Evolutionary conservation across 257 asterid species (phyloP).

Genomic region (Salvia miltiorrhiza): DNA sequence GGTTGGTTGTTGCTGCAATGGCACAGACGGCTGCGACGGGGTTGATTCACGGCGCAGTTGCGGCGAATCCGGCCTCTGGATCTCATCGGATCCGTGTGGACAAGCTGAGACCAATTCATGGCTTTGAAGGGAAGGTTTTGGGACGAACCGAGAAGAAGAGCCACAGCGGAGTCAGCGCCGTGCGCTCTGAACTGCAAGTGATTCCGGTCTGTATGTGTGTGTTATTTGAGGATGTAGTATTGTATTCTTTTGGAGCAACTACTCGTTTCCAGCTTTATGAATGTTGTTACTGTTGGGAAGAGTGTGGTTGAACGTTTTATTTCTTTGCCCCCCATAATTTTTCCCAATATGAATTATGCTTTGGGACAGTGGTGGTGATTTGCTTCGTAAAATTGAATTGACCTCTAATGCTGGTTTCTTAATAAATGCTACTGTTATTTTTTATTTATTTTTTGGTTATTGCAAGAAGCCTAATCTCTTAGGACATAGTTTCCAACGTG

Average conservation of each 20-base stretch:
- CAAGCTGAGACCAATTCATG: slow-evolving; percentile 48
- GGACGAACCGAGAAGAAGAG: slow-evolving; percentile 33
- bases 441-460: background rate
- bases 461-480: background rate
- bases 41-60: slow-evolving; percentile 53
- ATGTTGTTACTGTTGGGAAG: background rate
- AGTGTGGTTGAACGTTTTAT: background rate
- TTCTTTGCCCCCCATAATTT: too few species aligned
- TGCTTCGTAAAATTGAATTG: background rate
- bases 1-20: slow-evolving; percentile 32
- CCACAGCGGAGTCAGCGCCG: slow-evolving; percentile 33
- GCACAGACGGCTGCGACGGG: slow-evolving; percentile 78
- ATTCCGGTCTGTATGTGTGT: slow-evolving; percentile 35
- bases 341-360: background rate
- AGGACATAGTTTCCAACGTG: background rate
- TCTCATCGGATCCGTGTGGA: slow-evolving; percentile 42
- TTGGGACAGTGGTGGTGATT: background rate
- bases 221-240: slow-evolving; percentile 1
- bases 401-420: background rate
- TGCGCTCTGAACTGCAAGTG: slow-evolving; percentile 44
- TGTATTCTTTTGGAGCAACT: background rate
- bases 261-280: background rate
- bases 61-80: slow-evolving; percentile 45
- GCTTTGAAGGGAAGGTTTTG: slow-evolving; percentile 50
- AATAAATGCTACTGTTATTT: background rate